A percentile compares a stretch with the other conserved stretches of the same genome.
These are phyloP conservation scores for Plenodomus tracheiphilus DNA, from an alignment of 2,329 filamentous ascomycete species.

Conservation along the genomic window DNA sequence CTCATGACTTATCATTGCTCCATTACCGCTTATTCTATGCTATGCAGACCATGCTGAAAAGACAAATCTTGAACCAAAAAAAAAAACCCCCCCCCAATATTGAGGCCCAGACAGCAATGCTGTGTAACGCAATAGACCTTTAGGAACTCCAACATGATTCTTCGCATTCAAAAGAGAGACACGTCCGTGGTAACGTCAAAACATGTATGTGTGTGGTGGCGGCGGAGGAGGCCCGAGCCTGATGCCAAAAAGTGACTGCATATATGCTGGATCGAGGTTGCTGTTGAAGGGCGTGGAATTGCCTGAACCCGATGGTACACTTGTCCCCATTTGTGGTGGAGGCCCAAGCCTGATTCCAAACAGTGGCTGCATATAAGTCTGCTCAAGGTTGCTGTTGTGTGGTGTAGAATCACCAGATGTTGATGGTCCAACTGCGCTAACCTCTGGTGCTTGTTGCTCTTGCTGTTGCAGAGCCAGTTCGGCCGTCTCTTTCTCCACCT, in stretches of 20 bases:
- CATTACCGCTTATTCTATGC: background rate
- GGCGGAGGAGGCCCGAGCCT: too few relatives aligned
- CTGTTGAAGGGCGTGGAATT: too few relatives aligned
- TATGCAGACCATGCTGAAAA: background rate
- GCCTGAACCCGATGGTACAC: too few relatives aligned
- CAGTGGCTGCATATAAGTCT: too few relatives aligned
- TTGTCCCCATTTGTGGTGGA: too few relatives aligned
- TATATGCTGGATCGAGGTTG: too few relatives aligned
- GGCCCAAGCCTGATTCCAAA: too few relatives aligned
- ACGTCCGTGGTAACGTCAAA: background rate
- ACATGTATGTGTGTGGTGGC: background rate
- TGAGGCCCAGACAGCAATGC: background rate
- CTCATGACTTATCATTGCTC: background rate
- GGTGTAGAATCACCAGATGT: background rate
- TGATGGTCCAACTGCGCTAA: constrained; percentile 9
- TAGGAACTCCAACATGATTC: background rate
- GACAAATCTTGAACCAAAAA: background rate
- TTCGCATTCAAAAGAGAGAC: background rate
- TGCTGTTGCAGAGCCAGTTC: constrained; percentile 14
- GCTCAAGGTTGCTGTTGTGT: background rate
- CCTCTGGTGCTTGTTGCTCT: background rate
- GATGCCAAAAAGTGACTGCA: too few relatives aligned
- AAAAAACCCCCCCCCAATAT: background rate
- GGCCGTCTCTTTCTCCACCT: constrained; percentile 40
- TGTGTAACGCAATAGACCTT: background rate